Evolutionary conservation across 2,329 filamentous ascomycete species (phyloP), one percentile per base, ranked within the genome.

Genomic region (Aspergillus flavus): DNA sequence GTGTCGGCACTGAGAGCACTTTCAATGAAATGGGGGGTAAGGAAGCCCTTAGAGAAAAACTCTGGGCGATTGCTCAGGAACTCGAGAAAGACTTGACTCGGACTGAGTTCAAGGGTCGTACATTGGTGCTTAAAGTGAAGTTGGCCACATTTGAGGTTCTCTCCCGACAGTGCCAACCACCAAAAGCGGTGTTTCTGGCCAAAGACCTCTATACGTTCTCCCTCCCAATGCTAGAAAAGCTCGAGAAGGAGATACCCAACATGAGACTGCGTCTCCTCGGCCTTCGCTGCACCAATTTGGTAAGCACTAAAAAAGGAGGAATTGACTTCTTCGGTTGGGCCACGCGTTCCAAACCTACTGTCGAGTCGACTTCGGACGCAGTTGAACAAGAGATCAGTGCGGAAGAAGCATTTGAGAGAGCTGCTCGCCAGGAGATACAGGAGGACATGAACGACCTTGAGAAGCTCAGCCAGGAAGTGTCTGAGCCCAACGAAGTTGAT

Each of bases 141-240:
- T 81, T 98, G 9, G 92, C 97, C 75, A 97, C 93, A 0, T 99
- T 94, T 71, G 94, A 98, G 76, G 91, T 97, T 23, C 85, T 92
- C 58, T 96, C 94, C 0, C 85, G 95, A 36, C 95, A 99, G 74
- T 64, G 59, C 86, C 87, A 6, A 87, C 85, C 89, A 2, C 90
- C 92, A 0, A 91, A 89, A 67, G 88, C 93, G 0, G 84, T 97
- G 1, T 85, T 80, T 56, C 81, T 85, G 6, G 90, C 93, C 0
- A 90, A 94, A 46, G 95, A 99, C 70, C 79, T 99, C 4, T 98
- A 94, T 79, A 89, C 86, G 59, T 91, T 89, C 71, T 84, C 92
- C 0, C 76, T 97, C 1, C 94, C 93, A 0, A 95, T 99, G 83
- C 80, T 99, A 5, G 80, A 84, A 1, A 97, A 93, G 74, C 79